Base-by-base conservation (phyloP, 371 early-diverging fungal species). In the Mucor sp. region DNA sequence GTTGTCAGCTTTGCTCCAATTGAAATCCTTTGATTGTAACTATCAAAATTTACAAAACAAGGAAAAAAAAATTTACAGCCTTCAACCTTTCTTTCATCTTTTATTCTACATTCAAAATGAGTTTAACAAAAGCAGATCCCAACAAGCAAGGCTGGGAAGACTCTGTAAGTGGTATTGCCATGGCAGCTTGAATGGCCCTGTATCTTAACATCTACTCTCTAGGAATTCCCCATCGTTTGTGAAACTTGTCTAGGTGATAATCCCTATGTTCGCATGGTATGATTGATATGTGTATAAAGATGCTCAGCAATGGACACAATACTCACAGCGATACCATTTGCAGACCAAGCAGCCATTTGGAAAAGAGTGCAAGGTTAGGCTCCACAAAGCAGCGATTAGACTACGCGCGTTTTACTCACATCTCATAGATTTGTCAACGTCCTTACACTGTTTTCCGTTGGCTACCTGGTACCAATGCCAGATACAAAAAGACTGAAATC, bases 381-480 rank as follows among this genome's bases (percentile, higher is more conserved):
- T 4, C 6, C 47, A 33, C 56, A 30, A n/a, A 19, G 8, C 4
- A 2, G 25, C 39, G 4, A 2, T 15, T 39, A n/a, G 21, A 59
- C 37, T 59, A 23, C 37, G 59, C 59, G 33, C 41, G 23, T 59
- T n/a, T 32, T 57, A 30, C 19, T 33, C 39, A 60, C 47, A 15
- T 19, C n/a, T 6, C 1, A 17, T 66, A 89, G 89, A 89, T 95
- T 62, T 99, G 99, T 73, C 77, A 81, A 43, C 84, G 95, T 47
- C 95, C 99, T 1, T 99, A 96, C 72, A 98, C 99, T n/a, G 90
- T 97, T 28, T 98, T 97, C 77, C 90, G 95, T 48, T 99, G 99
- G 99, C 79, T 87, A 47, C 99, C 99, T 17, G 99, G 99, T 15
- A 87, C 89, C 15, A 94, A 94, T 14, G 93, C 93, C 94, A 90